phyloP scores from a whole-genome alignment of 306 rosid genomes.

The Datisca glomerata region DNA sequence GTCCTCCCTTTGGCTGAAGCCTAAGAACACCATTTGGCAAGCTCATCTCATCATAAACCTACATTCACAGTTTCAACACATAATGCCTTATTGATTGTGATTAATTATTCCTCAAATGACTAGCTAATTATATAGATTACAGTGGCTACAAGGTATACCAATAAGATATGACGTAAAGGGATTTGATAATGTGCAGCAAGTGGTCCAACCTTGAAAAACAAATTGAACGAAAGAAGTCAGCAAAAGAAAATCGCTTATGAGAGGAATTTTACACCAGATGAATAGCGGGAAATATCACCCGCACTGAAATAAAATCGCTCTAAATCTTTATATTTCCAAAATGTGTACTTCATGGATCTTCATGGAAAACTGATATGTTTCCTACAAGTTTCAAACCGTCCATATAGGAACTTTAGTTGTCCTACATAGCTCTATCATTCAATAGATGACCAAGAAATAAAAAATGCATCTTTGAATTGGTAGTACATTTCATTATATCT shows the following conservation, averaged over 20 bases:
- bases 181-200: slow-evolving; percentile 87
- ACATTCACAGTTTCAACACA: slow-evolving; percentile 5
- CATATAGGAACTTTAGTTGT: too few relatives aligned
- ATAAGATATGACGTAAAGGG: slow-evolving; percentile 78
- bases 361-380: too few relatives aligned
- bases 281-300: background rate
- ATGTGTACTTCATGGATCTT: too few relatives aligned
- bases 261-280: background rate
- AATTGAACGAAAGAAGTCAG: background rate
- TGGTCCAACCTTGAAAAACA: slow-evolving; percentile 59
- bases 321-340: too few relatives aligned
- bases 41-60: slow-evolving; percentile 93
- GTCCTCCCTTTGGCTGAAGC: slow-evolving; percentile 83
- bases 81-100: slow-evolving; percentile 1
- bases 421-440: too few relatives aligned
- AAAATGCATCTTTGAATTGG: too few relatives aligned
- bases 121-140: slow-evolving; percentile 1
- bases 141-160: slow-evolving; percentile 30
- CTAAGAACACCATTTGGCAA: slow-evolving; percentile 88
- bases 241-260: background rate
- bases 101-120: slow-evolving; percentile 1
- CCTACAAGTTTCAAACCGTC: too few relatives aligned
- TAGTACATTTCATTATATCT: too few relatives aligned
- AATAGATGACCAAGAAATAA: too few relatives aligned
- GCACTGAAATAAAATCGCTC: too few relatives aligned